These are phyloP conservation scores for Aspergillus fijiensis DNA, from an alignment of 2,329 filamentous ascomycete genomes.

Conservation along the genomic window DNA sequence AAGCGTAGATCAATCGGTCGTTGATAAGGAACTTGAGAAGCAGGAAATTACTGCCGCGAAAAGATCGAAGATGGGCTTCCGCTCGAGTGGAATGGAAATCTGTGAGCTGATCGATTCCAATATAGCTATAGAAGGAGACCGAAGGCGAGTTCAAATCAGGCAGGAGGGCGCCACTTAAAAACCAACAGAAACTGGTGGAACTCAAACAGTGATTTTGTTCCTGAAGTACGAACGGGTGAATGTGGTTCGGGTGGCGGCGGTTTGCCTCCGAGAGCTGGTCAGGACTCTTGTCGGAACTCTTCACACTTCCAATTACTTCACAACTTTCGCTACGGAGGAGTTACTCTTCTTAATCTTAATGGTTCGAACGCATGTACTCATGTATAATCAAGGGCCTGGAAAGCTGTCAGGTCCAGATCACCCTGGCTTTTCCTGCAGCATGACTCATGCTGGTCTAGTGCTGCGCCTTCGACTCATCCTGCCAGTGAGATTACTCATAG, in stretches of 20 bases:
- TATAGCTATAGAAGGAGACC: not conserved
- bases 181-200: not conserved
- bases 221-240: not conserved
- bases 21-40: not conserved
- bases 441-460: constrained; percentile 11
- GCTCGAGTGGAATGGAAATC: not conserved
- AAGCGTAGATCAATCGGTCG: not conserved
- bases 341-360: not conserved
- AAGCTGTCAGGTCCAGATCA: not conserved
- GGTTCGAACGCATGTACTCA: too few species aligned
- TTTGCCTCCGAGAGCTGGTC: constrained; percentile 1
- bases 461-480: constrained; percentile 7
- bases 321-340: not conserved
- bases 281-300: not conserved
- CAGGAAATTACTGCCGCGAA: not conserved
- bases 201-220: not conserved
- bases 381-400: not conserved
- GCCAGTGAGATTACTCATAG: constrained; percentile 7
- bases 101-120: not conserved
- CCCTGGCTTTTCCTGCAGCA: not conserved
- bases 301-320: not conserved
- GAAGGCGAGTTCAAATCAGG: not conserved
- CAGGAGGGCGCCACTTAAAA: not conserved
- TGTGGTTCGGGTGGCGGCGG: constrained; percentile 6
- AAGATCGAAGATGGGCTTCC: not conserved